Evolutionary conservation across 1,139 yeast species (phyloP), one percentile per base, ranked within the genome.

Genomic region (Scheffersomyces parashehatae): DNA sequence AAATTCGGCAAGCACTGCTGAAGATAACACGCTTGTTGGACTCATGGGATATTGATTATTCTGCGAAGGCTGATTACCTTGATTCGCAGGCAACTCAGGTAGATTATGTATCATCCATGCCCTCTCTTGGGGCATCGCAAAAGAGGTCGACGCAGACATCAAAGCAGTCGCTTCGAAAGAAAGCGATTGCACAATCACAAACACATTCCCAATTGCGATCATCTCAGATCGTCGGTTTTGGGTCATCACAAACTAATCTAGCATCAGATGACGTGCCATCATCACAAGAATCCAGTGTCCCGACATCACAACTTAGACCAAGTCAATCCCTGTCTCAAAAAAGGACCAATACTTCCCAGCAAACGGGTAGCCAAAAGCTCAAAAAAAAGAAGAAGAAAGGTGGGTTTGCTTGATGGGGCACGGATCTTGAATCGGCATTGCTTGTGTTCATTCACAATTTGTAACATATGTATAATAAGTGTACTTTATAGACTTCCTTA

Each of bases 331-430:
- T 31, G 14, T 49, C 53, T 5, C 54, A 51, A 28, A 45, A 41
- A 33, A 33, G 44, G 15, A 31, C 28, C 31, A 24, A 13, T n/a
- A 38, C 45, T 8, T 46, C 51, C 4, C 53, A 48, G 40, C 35
- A n/a, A 16, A 4, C 14, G 24, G 45, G 45, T 4, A 46, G 38
- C 41, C 55, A 42, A 49, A 51, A 45, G 39, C 42, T 46, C 42
- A 58, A 61, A 40, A 58, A 58, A 49, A 64, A 60, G 55, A 66
- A 60, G 49, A 65, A 62, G 48, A 56, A 57, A 49, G 61, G 63
- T 30, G 74, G 69, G 13, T 68, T 68, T 52, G 64, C 59, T 32
- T 64, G 48, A 51, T 16, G 28, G 34, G 7, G 39, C 37, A 36
- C 11, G 29, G 16, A 35, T 30, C 24, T 29, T 37, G 26, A 11